These are phyloP conservation scores for Vachellia collinsii DNA, from an alignment of 306 rosid genomes.

Conservation along the genomic window DNA sequence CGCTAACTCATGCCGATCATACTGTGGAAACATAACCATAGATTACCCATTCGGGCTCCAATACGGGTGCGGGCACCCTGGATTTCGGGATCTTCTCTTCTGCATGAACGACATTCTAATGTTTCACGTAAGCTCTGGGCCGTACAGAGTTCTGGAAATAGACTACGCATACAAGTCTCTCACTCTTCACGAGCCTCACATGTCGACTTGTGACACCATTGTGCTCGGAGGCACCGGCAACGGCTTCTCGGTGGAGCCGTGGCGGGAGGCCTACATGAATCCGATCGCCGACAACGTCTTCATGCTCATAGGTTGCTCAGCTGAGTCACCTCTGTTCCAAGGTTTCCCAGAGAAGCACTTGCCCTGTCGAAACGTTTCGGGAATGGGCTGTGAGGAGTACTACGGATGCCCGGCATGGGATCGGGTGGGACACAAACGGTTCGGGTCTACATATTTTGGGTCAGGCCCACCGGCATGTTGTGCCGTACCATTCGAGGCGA, in stretches of 20 bases:
- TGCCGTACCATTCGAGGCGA: constrained; percentile 69
- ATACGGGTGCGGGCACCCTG: constrained; percentile 96
- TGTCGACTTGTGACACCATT: constrained; percentile 78
- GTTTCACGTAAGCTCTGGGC: constrained; percentile 87
- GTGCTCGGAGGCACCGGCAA: constrained; percentile 75
- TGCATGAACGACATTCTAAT: constrained; percentile 90
- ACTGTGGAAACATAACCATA: constrained; percentile 86
- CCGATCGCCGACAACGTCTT: constrained; percentile 82
- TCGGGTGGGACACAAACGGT: constrained; percentile 56
- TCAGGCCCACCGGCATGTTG: constrained; percentile 88
- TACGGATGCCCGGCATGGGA: constrained; percentile 91
- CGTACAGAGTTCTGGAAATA: constrained; percentile 83
- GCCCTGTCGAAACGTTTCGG: constrained; percentile 86
- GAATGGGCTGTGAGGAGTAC: constrained; percentile 92
- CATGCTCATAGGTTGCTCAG: constrained; percentile 91
- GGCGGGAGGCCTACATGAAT: constrained; percentile 80
- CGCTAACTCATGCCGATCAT: constrained; percentile 68
- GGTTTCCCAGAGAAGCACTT: constrained; percentile 91
- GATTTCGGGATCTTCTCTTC: constrained; percentile 82
- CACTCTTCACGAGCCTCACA: constrained; percentile 90
- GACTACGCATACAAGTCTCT: constrained; percentile 89
- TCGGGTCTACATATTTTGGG: constrained; percentile 54
- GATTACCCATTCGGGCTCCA: constrained; percentile 85
- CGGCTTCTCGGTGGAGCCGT: constrained; percentile 75
- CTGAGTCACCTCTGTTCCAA: constrained; percentile 84